Percentiles rank a stretch among this genome's conserved stretches.
Evolutionary conservation across 495 filamentous ascomycete species (phyloP).

Genomic region (Talaromyces stipitatus): DNA sequence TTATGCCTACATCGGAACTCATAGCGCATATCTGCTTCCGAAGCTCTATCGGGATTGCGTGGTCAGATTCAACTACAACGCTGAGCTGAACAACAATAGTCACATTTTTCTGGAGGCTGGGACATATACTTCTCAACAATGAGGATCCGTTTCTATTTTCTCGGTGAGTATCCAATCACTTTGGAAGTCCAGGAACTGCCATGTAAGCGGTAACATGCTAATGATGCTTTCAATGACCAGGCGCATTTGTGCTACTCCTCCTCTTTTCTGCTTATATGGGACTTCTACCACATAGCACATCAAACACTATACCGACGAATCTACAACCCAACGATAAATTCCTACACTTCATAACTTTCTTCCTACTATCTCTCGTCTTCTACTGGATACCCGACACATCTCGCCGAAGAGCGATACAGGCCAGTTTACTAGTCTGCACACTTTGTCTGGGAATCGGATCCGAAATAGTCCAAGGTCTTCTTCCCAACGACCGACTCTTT

Average conservation of each 20-base stretch:
- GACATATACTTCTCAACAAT: conserved; percentile 22
- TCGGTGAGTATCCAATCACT: conserved; percentile 41
- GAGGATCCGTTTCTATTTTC: conserved; percentile 68
- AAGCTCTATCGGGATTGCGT: background rate
- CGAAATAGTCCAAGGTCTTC: conserved; percentile 72
- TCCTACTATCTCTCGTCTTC: conserved; percentile 76
- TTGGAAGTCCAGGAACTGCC: background rate
- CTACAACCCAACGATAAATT: conserved; percentile 76
- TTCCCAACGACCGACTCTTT: conserved; percentile 77
- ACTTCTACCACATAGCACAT: conserved; percentile 52
- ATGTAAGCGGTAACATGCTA: background rate
- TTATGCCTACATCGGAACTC: background rate
- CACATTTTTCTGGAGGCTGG: background rate
- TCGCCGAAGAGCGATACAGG: conserved; percentile 71
- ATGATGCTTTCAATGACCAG: conserved; percentile 28
- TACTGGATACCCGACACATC: conserved; percentile 96
- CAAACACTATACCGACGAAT: conserved; percentile 58
- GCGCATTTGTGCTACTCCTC: conserved; percentile 69
- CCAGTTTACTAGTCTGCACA: conserved; percentile 78
- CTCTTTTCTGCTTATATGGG: conserved; percentile 72
- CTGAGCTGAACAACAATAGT: background rate
- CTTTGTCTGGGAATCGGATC: conserved; percentile 68
- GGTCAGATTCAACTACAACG: background rate
- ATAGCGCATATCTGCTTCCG: background rate
- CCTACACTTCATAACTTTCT: conserved; percentile 84